A percentile compares a stretch with the other conserved stretches of the same genome.
phyloP scores from a whole-genome alignment of 129 eudicot genomes.

The Centaurea solstitialis region DNA sequence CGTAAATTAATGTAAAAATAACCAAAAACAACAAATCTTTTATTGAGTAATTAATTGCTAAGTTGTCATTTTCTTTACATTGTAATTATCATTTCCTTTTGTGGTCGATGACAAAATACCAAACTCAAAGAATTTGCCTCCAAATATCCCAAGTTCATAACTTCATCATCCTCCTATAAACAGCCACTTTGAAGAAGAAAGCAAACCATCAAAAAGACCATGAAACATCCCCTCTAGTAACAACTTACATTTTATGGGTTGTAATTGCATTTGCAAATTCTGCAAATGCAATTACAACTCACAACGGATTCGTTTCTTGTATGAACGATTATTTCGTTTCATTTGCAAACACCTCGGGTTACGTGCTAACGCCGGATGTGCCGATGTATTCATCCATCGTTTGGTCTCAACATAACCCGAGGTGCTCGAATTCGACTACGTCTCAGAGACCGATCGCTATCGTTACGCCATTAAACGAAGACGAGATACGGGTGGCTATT shows the following conservation, averaged over 20 bases:
- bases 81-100: conserved; percentile 20
- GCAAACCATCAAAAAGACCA: neutral
- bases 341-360: conserved; percentile 2
- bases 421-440: conserved; percentile 31
- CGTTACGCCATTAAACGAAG: conserved; percentile 37
- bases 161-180: conserved; percentile 21
- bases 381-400: conserved; percentile 40
- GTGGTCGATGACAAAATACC: conserved; percentile 17
- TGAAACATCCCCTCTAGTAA: conserved; percentile 14
- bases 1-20: neutral
- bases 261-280: neutral
- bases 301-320: conserved; percentile 17
- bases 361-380: conserved; percentile 22
- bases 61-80: conserved; percentile 24
- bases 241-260: conserved; percentile 24
- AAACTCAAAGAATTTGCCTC: conserved; percentile 23
- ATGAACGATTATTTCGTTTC: conserved; percentile 18
- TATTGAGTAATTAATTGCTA: neutral
- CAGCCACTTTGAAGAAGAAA: neutral
- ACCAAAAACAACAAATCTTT: neutral
- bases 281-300: conserved; percentile 5
- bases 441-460: conserved; percentile 34
- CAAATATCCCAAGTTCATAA: conserved; percentile 23
- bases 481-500: conserved; percentile 34
- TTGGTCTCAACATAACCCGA: conserved; percentile 44